A percentile compares a stretch with the other conserved stretches of the same genome.
Conservation (phyloP, 768 basidiomycete genomes). For the Lentinus tigrinus region DNA sequence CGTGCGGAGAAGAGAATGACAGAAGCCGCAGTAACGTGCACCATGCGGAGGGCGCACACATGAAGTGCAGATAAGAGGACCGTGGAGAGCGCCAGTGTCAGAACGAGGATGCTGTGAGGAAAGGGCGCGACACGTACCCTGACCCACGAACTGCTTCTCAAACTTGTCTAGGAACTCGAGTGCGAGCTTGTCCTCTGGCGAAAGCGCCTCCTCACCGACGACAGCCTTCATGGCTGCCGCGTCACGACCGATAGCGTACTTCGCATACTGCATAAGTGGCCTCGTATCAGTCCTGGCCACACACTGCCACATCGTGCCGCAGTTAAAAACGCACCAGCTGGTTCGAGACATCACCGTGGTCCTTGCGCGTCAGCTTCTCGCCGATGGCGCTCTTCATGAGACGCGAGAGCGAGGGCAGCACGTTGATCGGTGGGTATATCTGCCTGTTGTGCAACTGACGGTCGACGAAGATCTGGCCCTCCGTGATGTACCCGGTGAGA, state of each 20-base stretch:
- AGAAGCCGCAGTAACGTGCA: not conserved
- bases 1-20: not conserved
- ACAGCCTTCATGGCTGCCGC: slow-evolving; percentile 99
- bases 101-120: slow-evolving; percentile 4
- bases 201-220: slow-evolving; percentile 96
- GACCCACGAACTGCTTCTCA: slow-evolving; percentile 95
- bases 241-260: slow-evolving; percentile 97
- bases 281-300: slow-evolving; percentile 9
- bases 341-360: slow-evolving; percentile 99
- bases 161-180: slow-evolving; percentile 98
- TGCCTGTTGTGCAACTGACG: slow-evolving; percentile 95
- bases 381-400: slow-evolving; percentile 99
- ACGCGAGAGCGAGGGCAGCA: slow-evolving; percentile 96
- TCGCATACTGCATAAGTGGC: slow-evolving; percentile 69
- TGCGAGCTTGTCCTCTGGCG: slow-evolving; percentile 92
- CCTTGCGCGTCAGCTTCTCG: slow-evolving; percentile 94
- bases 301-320: not conserved
- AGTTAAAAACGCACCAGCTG: slow-evolving; percentile 68
- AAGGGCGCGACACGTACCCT: slow-evolving; percentile 54
- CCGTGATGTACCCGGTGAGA: slow-evolving; percentile 98
- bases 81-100: slow-evolving; percentile 8
- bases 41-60: not conserved
- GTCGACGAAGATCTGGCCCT: slow-evolving; percentile 99
- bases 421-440: slow-evolving; percentile 99
- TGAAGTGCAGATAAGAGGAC: slow-evolving; percentile 1